Percentiles rank a stretch among this genome's conserved stretches.
phyloP scores from a whole-genome alignment of 495 filamentous ascomycete species.

The Lophiotrema nucula region DNA sequence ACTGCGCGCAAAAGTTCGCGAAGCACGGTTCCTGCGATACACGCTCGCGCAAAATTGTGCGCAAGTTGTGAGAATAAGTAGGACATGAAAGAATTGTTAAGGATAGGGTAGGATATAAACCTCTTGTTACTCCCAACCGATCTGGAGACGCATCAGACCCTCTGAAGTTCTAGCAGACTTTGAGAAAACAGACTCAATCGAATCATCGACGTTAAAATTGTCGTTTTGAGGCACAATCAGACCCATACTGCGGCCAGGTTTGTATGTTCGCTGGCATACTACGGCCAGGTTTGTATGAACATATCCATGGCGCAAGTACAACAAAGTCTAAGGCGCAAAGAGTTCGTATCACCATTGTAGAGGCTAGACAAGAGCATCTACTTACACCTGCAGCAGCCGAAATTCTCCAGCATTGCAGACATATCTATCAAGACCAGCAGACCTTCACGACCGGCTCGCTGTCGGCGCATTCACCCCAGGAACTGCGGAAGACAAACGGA shows the following conservation, averaged over 20 bases:
- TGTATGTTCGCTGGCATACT: background rate
- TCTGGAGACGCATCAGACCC: no score
- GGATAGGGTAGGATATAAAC: no score
- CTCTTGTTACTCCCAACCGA: no score
- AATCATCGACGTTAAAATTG: background rate
- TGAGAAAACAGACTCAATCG: no score
- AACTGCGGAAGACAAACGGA: background rate
- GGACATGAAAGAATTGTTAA: no score
- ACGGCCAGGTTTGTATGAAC: background rate
- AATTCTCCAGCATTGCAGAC: background rate
- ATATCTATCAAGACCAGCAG: conserved; percentile 3
- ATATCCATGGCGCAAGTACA: background rate
- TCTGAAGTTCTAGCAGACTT: no score
- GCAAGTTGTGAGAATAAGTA: no score
- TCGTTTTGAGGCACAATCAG: background rate
- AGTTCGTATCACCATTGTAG: background rate
- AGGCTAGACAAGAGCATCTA: background rate
- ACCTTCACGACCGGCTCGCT: background rate
- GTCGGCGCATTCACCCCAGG: background rate
- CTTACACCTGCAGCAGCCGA: background rate
- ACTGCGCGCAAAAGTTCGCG: no score
- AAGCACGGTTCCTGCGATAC: no score
- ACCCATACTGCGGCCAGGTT: background rate
- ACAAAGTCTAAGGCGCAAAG: background rate
- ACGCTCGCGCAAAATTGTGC: no score